phyloP scores from a whole-genome alignment of 768 basidiomycete species.

The Rhizopogon salebrosus region DNA sequence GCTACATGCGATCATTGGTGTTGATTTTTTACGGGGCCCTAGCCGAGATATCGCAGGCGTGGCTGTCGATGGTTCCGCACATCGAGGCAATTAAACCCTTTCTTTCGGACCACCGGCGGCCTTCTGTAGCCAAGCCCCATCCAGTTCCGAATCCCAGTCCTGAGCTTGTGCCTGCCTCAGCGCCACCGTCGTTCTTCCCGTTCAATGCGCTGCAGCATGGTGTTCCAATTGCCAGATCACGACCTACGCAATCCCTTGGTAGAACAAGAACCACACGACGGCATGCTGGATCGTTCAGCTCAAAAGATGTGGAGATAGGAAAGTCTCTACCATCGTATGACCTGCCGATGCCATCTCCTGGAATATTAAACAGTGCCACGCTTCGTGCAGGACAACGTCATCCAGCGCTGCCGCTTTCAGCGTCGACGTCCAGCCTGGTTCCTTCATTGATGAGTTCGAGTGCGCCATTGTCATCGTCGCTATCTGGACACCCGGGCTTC shows the following conservation, averaged over 20 bases:
- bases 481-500: constrained; percentile 9
- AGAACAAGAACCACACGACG: constrained; percentile 60
- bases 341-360: constrained; percentile 19
- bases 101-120: constrained; percentile 41
- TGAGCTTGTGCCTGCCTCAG: constrained; percentile 24
- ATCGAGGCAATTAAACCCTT: constrained; percentile 65
- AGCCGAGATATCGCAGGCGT: constrained; percentile 82
- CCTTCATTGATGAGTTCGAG: constrained; percentile 8
- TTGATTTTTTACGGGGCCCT: constrained; percentile 85
- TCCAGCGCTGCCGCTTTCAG: constrained; percentile 32
- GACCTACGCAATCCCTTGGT: constrained; percentile 23
- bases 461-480: constrained; percentile 7
- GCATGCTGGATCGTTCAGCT: constrained; percentile 94
- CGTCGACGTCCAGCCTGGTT: constrained; percentile 15
- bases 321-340: constrained; percentile 71
- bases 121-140: constrained; percentile 26
- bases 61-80: constrained; percentile 72
- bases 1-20: constrained; percentile 82
- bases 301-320: constrained; percentile 86
- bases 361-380: constrained; percentile 24
- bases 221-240: constrained; percentile 25
- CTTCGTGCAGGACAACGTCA: constrained; percentile 50
- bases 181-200: constrained; percentile 22
- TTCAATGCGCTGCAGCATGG: constrained; percentile 16
- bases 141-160: constrained; percentile 19